Base-by-base conservation (phyloP, 1,139 yeast species). In the Saccharomyces hybrid region DNA sequence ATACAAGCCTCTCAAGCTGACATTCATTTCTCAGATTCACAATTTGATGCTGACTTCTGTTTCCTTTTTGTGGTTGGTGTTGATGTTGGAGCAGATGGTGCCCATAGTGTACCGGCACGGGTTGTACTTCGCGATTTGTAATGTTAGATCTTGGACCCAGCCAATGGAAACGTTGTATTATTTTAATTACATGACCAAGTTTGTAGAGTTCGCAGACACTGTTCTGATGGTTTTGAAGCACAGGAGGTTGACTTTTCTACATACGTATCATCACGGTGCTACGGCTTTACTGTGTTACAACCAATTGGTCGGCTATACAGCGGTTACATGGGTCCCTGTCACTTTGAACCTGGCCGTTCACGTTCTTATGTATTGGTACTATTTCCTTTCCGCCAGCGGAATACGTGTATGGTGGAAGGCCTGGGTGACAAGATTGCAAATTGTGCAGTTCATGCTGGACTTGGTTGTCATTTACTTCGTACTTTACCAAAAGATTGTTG, bases 201-300 rank as follows among this genome's bases (percentile, higher is more conserved):
- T 78, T 67, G 66, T 79, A 59, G 95, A 86, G 71, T 83, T 86
- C 61, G 71, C 84, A 58, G 95, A 86, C 68, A 86, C 95, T n/a
- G 75, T 85, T 6, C 85, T 86, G 73, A 75, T 86, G 65, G 91
- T 86, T 47, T 79, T 86, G 54, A 86, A 86, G 75, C 86, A 82
- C 69, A 86, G 86, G 76, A 84, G 82, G 65, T 78, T 86, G 70
- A 72, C 87, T 44, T 86, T 86, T 68, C 78, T 86, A 67, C 95
- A 86, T 72, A 84, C 90, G 57, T 86, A 86, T 70, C 95, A 86
- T 70, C 95, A 86, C 65, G 95, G 95, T 63, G 93, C 93, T 42
- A 86, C 95, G 50, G 95, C 91, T 28, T 74, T 86, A 59, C 76
- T 86, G 62, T 86, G 95, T 68, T 86, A 83, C 79, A 84, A 91